Percentiles rank a stretch among this genome's conserved stretches.
Evolutionary conservation across 129 eudicot genomes (phyloP).

Genomic region (Arctium lappa): DNA sequence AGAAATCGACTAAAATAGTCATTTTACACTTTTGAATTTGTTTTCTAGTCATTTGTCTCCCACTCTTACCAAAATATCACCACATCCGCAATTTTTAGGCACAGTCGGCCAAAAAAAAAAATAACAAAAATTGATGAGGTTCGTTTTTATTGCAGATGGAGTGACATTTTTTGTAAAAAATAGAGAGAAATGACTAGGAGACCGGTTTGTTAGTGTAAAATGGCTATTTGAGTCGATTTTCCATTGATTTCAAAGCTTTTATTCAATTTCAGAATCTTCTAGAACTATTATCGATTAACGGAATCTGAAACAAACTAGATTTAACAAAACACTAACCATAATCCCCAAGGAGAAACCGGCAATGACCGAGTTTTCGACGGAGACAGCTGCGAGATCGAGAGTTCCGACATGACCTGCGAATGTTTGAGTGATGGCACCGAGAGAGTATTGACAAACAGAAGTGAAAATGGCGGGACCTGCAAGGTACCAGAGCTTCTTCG

Average conservation of each 20-base stretch:
- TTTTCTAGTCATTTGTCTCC: too few relatives aligned
- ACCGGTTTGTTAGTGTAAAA: too few relatives aligned
- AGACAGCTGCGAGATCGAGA: slow-evolving; percentile 46
- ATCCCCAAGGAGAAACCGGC: slow-evolving; percentile 66
- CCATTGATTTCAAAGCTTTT: neutral
- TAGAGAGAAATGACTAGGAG: too few relatives aligned
- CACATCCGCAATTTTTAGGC: too few relatives aligned
- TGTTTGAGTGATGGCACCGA: slow-evolving; percentile 57
- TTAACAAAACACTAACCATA: slow-evolving; percentile 39
- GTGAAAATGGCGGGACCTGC: slow-evolving; percentile 70
- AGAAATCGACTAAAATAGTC: too few relatives aligned
- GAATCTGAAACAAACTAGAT: neutral
- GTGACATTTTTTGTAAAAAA: too few relatives aligned
- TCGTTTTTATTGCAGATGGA: too few relatives aligned
- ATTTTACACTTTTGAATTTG: too few relatives aligned
- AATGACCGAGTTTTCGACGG: slow-evolving; percentile 50
- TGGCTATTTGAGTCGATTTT: too few relatives aligned
- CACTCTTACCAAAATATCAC: too few relatives aligned
- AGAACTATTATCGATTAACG: neutral
- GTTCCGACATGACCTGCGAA: slow-evolving; percentile 55
- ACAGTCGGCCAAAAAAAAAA: too few relatives aligned
- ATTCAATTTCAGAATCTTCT: neutral
- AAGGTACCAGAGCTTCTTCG: slow-evolving; percentile 45
- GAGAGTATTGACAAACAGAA: slow-evolving; percentile 52
- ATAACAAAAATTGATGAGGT: too few relatives aligned